Base-by-base conservation (phyloP, 164 flowering plant genomes). In the Cinnamomum micranthum region DNA sequence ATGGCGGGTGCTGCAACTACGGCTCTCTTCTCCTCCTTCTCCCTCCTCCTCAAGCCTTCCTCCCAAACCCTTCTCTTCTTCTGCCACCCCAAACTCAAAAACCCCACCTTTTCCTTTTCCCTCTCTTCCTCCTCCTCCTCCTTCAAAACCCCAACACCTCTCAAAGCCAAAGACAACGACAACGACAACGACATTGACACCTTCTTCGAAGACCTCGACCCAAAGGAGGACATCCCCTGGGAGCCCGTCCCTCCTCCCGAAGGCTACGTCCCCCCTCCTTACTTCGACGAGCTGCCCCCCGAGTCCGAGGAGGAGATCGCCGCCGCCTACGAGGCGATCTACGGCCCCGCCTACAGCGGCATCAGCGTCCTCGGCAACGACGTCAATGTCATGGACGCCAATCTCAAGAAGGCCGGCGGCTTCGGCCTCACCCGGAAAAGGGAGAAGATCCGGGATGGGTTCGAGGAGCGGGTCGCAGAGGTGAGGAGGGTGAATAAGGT, bases 401-500 rank as follows among this genome's bases (percentile, higher is more conserved):
- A 88, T 82, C 69, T 85, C 69, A 90, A 87, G 82, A 89, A 89
- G 69, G 65, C 71, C 1, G 73, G 71, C 68, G 92, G 85, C 78
- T 84, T 87, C 20, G 90, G 95, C 41, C 72, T 82, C 24, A 84
- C 83, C 15, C 59, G 27, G 23, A 87, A 89, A 89, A 82, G 82
- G 74, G 95, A 90, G 86, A 93, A 88, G 83, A 50, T 83, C 6
- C 79, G 83, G n/a, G 98, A 93, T 75, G 97, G 95, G 71, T 88
- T 93, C 50, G 99, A 93, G 14, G 99, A 93, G 86, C 82, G 90
- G 64, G 97, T 95, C 62, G 91, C 93, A 35, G 94, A 95, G 80
- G 97, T 95, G 31, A 85, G 99, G 82, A 87, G 98, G 80, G 97
- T 95, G n/a, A 92, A 94, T 0, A 95, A 95, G 79, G 98, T 93